phyloP scores from a whole-genome alignment of 2,329 filamentous ascomycete genomes.

The Penicillium thymicola region DNA sequence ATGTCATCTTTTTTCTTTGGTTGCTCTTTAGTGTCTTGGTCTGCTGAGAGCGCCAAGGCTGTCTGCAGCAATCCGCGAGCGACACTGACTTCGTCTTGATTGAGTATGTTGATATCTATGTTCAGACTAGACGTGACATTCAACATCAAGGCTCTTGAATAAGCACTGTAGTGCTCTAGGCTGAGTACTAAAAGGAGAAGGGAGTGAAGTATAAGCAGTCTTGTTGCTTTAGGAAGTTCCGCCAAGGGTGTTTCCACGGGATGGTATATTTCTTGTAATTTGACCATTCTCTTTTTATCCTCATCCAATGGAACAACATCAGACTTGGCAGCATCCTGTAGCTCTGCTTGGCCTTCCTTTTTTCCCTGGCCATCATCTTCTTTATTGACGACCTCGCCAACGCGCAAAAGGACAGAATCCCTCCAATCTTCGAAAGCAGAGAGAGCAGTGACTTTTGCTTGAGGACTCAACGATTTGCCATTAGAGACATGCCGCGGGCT shows the following conservation, averaged over 20 bases:
- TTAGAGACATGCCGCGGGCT: constrained; percentile 10
- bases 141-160: constrained; percentile 69
- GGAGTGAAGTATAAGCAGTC: constrained; percentile 67
- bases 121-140: constrained; percentile 68
- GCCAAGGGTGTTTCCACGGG: constrained; percentile 59
- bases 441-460: constrained; percentile 59
- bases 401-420: constrained; percentile 62
- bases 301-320: constrained; percentile 23
- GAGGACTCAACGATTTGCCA: constrained; percentile 39
- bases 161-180: constrained; percentile 71
- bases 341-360: constrained; percentile 28
- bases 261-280: constrained; percentile 48
- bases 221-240: constrained; percentile 41
- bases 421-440: constrained; percentile 80
- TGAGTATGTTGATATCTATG: constrained; percentile 62
- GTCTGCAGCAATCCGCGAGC: constrained; percentile 71
- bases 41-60: constrained; percentile 72
- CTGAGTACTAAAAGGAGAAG: constrained; percentile 71
- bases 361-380: constrained; percentile 43
- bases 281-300: constrained; percentile 25
- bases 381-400: constrained; percentile 65
- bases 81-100: constrained; percentile 70
- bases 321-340: constrained; percentile 22
- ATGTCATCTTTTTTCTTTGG: constrained; percentile 63
- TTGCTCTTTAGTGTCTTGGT: constrained; percentile 71